Conservation (phyloP, 75 land plant genomes). For the Chamaecyparis obtusa region DNA sequence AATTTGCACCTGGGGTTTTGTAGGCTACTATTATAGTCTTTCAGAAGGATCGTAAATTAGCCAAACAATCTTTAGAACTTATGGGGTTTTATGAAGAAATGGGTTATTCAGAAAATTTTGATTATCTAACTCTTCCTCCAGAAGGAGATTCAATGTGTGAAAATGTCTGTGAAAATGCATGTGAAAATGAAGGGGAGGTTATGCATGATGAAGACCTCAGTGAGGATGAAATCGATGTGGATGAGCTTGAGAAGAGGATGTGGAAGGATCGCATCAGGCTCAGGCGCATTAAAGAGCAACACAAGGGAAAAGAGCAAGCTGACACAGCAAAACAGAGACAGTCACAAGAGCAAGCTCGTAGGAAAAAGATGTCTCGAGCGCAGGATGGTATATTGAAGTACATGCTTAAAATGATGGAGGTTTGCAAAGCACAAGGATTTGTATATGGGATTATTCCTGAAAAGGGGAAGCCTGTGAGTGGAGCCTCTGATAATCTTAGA, state of each 20-base stretch:
- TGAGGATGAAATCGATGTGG: slow-evolving; percentile 89
- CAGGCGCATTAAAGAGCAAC: slow-evolving; percentile 67
- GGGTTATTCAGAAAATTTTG: slow-evolving; percentile 8
- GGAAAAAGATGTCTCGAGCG: slow-evolving; percentile 92
- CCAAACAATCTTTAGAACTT: not conserved
- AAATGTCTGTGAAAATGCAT: slow-evolving; percentile 1
- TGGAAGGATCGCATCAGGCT: slow-evolving; percentile 82
- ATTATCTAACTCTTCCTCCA: slow-evolving; percentile 3
- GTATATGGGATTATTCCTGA: slow-evolving; percentile 93
- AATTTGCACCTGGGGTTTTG: not conserved
- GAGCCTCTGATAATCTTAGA: slow-evolving; percentile 81
- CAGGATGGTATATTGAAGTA: slow-evolving; percentile 89
- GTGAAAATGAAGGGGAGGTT: slow-evolving; percentile 13
- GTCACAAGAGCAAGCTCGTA: slow-evolving; percentile 80
- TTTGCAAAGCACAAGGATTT: slow-evolving; percentile 90
- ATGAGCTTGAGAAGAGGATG: slow-evolving; percentile 86
- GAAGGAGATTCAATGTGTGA: slow-evolving; percentile 15
- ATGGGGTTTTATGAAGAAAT: slow-evolving; percentile 17
- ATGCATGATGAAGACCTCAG: slow-evolving; percentile 48
- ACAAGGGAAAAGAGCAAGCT: slow-evolving; percentile 45
- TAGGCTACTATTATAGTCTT: not conserved
- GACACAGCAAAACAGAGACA: slow-evolving; percentile 57
- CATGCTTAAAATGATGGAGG: slow-evolving; percentile 97
- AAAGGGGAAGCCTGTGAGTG: slow-evolving; percentile 88
- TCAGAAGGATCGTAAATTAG: not conserved